Conservation (phyloP, 805 yeast genomes). For the Saitoella complicata region DNA sequence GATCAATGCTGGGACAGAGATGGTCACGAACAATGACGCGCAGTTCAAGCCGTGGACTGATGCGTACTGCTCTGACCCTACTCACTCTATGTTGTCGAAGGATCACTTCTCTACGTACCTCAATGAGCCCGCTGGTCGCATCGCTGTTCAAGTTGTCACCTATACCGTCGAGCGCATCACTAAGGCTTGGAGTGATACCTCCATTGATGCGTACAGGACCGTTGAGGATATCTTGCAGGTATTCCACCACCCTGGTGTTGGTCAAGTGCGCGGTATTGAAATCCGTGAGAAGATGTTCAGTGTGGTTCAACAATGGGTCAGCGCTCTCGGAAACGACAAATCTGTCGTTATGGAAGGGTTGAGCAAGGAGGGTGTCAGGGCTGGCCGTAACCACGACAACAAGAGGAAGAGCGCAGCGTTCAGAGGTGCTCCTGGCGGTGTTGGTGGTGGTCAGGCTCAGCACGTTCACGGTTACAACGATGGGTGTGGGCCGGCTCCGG, state of each 20-base stretch:
- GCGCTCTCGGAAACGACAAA: too few relatives aligned
- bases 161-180: conserved; percentile 12
- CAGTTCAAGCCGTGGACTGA: conserved; percentile 15
- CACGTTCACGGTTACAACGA: too few relatives aligned
- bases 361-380: too few relatives aligned
- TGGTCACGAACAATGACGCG: conserved; percentile 12
- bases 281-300: too few relatives aligned
- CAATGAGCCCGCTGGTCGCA: conserved; percentile 14
- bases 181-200: conserved; percentile 11
- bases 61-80: conserved; percentile 12
- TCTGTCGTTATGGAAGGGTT: too few relatives aligned
- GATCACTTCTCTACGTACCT: conserved; percentile 14
- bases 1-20: conserved; percentile 9
- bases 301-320: too few relatives aligned
- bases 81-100: conserved; percentile 15
- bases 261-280: not conserved
- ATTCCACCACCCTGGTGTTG: conserved; percentile 13
- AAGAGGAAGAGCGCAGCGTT: too few relatives aligned
- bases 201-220: conserved; percentile 8
- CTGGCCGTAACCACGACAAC: too few relatives aligned
- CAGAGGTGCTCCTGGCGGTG: too few relatives aligned
- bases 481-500: too few relatives aligned
- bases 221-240: conserved; percentile 9
- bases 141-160: conserved; percentile 10
- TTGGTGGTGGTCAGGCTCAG: too few relatives aligned